A percentile compares a stretch with the other conserved stretches of the same genome.
These are phyloP conservation scores for Acanthamoeba healyi DNA, from an alignment of 208 protist species.

Conservation along the genomic window DNA sequence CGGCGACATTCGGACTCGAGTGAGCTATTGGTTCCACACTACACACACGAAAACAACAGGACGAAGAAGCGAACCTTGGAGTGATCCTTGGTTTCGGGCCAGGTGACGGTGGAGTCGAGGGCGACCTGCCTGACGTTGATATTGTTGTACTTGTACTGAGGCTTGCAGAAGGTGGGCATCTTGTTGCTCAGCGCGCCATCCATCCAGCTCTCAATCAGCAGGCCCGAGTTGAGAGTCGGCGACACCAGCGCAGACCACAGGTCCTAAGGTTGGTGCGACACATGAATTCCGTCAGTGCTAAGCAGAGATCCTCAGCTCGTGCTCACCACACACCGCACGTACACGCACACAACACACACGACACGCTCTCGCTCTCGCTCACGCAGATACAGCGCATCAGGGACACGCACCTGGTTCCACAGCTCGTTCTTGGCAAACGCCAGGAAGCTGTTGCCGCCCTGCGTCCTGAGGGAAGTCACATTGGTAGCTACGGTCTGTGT, in stretches of 20 bases:
- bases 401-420: conserved; percentile 73
- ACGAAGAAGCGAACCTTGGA: conserved; percentile 74
- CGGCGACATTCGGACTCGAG: not conserved
- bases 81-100: conserved; percentile 78
- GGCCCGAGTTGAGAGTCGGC: conserved; percentile 60
- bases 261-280: not conserved
- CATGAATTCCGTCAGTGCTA: conserved; percentile 72
- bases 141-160: conserved; percentile 70
- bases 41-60: too few relatives aligned
- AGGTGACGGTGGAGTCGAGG: not conserved
- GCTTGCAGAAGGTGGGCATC: conserved; percentile 77
- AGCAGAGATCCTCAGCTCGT: not conserved
- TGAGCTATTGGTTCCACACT: too few relatives aligned
- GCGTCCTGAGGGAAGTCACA: not conserved
- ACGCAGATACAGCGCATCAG: too few relatives aligned
- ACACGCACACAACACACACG: not conserved
- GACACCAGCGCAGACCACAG: conserved; percentile 80
- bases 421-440: conserved; percentile 82
- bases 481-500: not conserved
- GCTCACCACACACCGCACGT: not conserved
- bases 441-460: conserved; percentile 29
- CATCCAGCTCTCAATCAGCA: conserved; percentile 79
- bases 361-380: too few relatives aligned
- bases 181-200: conserved; percentile 53
- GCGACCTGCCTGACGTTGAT: conserved; percentile 65